phyloP scores from a whole-genome alignment of 306 rosid genomes.

The Vigna radiata region DNA sequence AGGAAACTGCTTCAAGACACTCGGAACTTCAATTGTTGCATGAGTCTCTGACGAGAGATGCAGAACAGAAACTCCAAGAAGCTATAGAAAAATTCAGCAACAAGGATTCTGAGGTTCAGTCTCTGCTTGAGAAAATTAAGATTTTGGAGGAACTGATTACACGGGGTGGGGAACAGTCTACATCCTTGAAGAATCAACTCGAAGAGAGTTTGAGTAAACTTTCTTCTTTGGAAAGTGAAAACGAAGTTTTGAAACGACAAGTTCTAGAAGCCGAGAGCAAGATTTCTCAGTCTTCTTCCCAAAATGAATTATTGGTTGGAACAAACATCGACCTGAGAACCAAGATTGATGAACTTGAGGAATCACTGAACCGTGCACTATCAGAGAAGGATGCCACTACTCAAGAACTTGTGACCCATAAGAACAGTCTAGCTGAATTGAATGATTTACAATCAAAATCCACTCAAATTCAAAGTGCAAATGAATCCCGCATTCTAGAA shows the following conservation, averaged over 20 bases:
- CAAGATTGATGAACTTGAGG: slow-evolving; percentile 85
- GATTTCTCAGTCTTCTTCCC: slow-evolving; percentile 69
- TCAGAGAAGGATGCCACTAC: slow-evolving; percentile 70
- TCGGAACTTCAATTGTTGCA: slow-evolving; percentile 73
- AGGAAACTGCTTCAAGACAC: slow-evolving; percentile 60
- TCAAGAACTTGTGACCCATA: slow-evolving; percentile 70
- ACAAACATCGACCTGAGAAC: slow-evolving; percentile 77
- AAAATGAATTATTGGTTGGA: slow-evolving; percentile 76
- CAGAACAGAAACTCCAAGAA: slow-evolving; percentile 76
- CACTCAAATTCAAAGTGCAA: slow-evolving; percentile 60
- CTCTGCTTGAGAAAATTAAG: slow-evolving; percentile 71
- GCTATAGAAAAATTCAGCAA: slow-evolving; percentile 58
- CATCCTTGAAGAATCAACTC: slow-evolving; percentile 60
- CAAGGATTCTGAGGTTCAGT: slow-evolving; percentile 75
- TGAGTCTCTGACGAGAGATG: slow-evolving; percentile 70
- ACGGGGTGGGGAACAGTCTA: slow-evolving; percentile 54
- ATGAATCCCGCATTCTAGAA: slow-evolving; percentile 60
- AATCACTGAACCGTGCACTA: slow-evolving; percentile 58
- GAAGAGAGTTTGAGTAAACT: slow-evolving; percentile 64
- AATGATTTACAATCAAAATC: slow-evolving; percentile 73
- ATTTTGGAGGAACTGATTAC: slow-evolving; percentile 65
- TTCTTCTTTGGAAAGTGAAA: slow-evolving; percentile 61
- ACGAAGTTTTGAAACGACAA: slow-evolving; percentile 69
- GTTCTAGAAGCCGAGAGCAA: slow-evolving; percentile 65
- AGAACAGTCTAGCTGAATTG: slow-evolving; percentile 67